A percentile compares a stretch with the other conserved stretches of the same genome.
Conservation (phyloP, 768 basidiomycete genomes). For the Mycena pura region DNA sequence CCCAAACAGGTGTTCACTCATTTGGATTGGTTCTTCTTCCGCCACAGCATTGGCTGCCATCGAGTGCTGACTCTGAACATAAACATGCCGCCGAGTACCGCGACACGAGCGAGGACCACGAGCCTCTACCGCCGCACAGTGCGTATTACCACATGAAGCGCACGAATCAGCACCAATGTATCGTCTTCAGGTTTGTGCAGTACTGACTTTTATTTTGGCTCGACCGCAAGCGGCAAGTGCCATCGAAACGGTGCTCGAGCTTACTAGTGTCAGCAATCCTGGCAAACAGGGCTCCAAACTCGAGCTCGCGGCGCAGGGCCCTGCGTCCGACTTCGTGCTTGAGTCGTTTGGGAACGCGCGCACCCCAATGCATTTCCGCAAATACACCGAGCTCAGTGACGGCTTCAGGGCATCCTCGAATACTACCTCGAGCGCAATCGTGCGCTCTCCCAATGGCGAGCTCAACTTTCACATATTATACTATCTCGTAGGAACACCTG, state of each 20-base stretch:
- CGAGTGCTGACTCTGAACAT: conserved; percentile 84
- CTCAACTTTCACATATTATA: conserved; percentile 99
- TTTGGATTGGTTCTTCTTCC: too few species aligned
- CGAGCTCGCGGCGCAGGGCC: conserved; percentile 80
- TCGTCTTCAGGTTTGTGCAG: conserved; percentile 72
- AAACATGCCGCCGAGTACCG: conserved; percentile 89
- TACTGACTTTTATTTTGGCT: conserved; percentile 51
- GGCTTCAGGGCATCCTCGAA: conserved; percentile 87
- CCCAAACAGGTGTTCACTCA: too few species aligned
- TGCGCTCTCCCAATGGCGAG: conserved; percentile 89
- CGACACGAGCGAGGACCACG: conserved; percentile 69
- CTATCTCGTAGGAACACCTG: conserved; percentile 90
- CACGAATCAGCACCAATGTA: conserved; percentile 91
- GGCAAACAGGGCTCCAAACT: conserved; percentile 96
- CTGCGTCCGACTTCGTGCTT: conserved; percentile 93
- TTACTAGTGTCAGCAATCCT: conserved; percentile 84
- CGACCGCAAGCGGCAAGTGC: conserved; percentile 94
- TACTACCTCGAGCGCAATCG: conserved; percentile 94
- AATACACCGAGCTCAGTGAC: conserved; percentile 96
- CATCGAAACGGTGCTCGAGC: conserved; percentile 91
- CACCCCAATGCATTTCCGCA: conserved; percentile 95
- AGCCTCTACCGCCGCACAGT: conserved; percentile 79
- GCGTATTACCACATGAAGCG: conserved; percentile 96
- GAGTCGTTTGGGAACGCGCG: conserved; percentile 94
- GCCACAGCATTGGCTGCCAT: too few species aligned